These are phyloP conservation scores for Starmerella potacharoeniae DNA, from an alignment of 805 yeast genomes.

Conservation along the genomic window DNA sequence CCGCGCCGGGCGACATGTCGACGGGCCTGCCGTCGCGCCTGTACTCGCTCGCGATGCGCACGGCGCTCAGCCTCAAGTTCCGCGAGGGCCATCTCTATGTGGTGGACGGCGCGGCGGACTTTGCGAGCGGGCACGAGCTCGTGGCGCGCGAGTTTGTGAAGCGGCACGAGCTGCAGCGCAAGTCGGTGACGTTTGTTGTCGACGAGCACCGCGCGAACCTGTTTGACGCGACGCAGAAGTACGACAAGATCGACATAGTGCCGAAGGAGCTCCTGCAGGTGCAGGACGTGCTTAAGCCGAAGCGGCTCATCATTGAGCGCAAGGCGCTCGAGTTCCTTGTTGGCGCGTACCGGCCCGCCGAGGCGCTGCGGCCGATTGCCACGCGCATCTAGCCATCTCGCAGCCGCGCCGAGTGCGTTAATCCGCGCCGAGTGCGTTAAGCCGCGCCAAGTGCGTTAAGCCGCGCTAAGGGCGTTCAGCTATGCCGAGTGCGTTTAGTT, in stretches of 20 bases:
- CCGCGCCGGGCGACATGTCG: constrained; percentile 81
- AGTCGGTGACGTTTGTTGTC: constrained; percentile 51
- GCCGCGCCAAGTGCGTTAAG: too few species aligned
- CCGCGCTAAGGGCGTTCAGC: too few species aligned
- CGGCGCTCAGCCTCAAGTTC: constrained; percentile 74
- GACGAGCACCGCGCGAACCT: constrained; percentile 50
- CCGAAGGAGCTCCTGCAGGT: constrained; percentile 72
- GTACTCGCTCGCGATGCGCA: constrained; percentile 64
- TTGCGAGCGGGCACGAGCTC: constrained; percentile 29
- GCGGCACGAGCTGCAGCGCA: constrained; percentile 28
- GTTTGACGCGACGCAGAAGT: constrained; percentile 43
- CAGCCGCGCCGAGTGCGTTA: too few species aligned
- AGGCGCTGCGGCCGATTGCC: constrained; percentile 9
- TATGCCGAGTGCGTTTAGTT: too few species aligned
- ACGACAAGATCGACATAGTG: constrained; percentile 49
- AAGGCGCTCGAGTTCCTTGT: constrained; percentile 56
- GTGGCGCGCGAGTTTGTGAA: constrained; percentile 43
- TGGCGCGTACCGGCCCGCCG: constrained; percentile 9
- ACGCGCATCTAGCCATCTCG: background rate
- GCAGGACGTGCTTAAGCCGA: constrained; percentile 70
- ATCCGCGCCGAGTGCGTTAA: too few species aligned
- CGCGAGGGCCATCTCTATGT: constrained; percentile 60
- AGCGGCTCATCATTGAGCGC: constrained; percentile 60
- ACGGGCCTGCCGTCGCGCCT: constrained; percentile 64
- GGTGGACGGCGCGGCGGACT: constrained; percentile 43